Evolutionary conservation across 2,329 filamentous ascomycete genomes (phyloP).

Genomic region (Plectosphaerella cucumerina): DNA sequence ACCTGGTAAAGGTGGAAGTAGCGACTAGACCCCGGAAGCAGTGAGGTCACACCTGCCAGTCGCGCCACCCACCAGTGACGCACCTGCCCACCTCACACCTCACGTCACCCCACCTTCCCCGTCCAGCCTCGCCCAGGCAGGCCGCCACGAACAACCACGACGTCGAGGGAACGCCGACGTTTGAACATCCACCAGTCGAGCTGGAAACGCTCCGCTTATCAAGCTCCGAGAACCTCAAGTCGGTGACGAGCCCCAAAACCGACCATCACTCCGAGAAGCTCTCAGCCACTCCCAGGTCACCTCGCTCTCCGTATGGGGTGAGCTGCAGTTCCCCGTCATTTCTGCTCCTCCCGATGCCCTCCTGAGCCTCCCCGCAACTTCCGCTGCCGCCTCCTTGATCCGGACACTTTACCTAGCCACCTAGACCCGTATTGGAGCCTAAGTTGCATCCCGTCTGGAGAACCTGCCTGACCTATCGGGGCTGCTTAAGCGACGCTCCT

Average conservation of each 20-base stretch:
- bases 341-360: neutral
- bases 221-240: neutral
- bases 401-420: neutral
- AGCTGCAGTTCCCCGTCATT: neutral
- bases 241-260: neutral
- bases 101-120: conserved; percentile 1
- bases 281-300: neutral
- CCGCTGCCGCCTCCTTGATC: neutral
- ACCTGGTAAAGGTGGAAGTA: no score
- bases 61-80: conserved; percentile 1
- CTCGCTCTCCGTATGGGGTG: conserved; percentile 1
- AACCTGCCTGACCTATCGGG: neutral
- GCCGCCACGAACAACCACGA: no score
- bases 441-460: neutral
- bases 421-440: neutral
- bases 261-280: no score
- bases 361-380: neutral
- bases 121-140: neutral
- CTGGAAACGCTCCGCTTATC: no score
- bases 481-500: neutral
- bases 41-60: neutral
- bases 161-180: no score
- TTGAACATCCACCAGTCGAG: no score
- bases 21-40: no score
- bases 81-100: conserved; percentile 1